Evolutionary conservation across 768 basidiomycete species (phyloP), one percentile per base, ranked within the genome.

Genomic region (Udeniomyces megalosporus): DNA sequence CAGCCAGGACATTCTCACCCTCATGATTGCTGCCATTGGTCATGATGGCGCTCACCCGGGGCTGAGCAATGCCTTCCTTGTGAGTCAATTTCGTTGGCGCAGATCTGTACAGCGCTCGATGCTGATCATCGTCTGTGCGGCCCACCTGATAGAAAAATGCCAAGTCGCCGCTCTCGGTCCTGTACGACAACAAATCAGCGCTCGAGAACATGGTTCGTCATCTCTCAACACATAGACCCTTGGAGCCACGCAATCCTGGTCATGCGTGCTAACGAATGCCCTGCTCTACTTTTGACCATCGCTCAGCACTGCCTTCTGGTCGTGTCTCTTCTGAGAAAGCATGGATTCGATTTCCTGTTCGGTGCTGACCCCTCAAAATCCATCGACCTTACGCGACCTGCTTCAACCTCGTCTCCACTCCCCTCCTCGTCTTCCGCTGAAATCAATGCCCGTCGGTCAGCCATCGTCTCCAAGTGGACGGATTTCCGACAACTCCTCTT

Each of bases 21-120:
- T 96, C 15, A 85, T 85, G 68, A 77, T 99, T 59, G 90, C 88
- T 1, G 92, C 92, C 46, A 89, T 99, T 68, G 95, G 95, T 0
- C 95, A 99, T 70, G 95, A 99, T 72, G 91, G 89, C 20, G 93
- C 89, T 0, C 95, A 99, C 74, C 95, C 95, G 0, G 95, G 95
- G 0, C 80, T 97, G 61, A 86, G 84, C 28, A 97, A 97, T 71
- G 76, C 81, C 15, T 97, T 96, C 75, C 87, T 97, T 86, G 91
- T 88, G 69, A 72, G 82, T 79, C 53, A 6, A n/a, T 45, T 47
- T 49, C 32, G 2, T 47, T n/a, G n/a, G n/a, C n/a, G n/a, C n/a
- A n/a, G n/a, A n/a, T n/a, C n/a, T n/a, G n/a, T n/a, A n/a, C n/a
- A n/a, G n/a, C n/a, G n/a, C n/a, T n/a, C n/a, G n/a, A n/a, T 17